Conservation (phyloP, 1,139 yeast species). For the Suhomyces chickasaworum region DNA sequence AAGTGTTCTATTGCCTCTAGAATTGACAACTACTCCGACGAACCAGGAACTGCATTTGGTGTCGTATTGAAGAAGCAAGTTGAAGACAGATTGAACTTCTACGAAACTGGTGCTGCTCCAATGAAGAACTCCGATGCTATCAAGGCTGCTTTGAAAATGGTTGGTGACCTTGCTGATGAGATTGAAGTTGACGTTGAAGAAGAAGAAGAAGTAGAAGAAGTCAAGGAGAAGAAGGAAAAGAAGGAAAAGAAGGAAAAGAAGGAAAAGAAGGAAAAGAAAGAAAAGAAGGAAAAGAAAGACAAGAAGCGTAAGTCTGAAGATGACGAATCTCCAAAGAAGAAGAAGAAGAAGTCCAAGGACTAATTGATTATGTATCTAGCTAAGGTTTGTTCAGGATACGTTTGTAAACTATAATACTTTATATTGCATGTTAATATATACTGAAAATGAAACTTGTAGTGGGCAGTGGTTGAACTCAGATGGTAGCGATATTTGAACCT, state of each 20-base stretch:
- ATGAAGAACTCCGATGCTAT: conserved; percentile 95
- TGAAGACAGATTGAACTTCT: conserved; percentile 94
- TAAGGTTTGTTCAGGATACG: conserved; percentile 6
- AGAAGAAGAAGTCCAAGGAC: conserved; percentile 26
- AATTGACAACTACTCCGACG: conserved; percentile 93
- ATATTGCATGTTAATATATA: conserved; percentile 21
- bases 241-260: conserved; percentile 59
- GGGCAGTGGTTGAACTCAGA: neutral
- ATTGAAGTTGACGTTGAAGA: conserved; percentile 34
- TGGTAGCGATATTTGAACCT: neutral
- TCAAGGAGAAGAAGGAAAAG: conserved; percentile 52
- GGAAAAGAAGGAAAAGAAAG: conserved; percentile 53
- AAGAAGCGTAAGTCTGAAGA: conserved; percentile 57
- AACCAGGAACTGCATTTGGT: conserved; percentile 86
- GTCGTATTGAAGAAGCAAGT: conserved; percentile 91
- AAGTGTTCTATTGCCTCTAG: conserved; percentile 98
- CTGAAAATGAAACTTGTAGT: conserved; percentile 10
- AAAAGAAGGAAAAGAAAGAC: conserved; percentile 57
- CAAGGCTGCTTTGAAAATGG: conserved; percentile 80
- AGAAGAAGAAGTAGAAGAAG: conserved; percentile 34
- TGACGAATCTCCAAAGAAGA: conserved; percentile 33
- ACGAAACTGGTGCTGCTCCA: conserved; percentile 95
- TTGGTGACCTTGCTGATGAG: conserved; percentile 39
- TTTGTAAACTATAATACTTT: conserved; percentile 21
- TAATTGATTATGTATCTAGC: conserved; percentile 9